Conservation (phyloP, 768 basidiomycete genomes). For the Terana coerulea region DNA sequence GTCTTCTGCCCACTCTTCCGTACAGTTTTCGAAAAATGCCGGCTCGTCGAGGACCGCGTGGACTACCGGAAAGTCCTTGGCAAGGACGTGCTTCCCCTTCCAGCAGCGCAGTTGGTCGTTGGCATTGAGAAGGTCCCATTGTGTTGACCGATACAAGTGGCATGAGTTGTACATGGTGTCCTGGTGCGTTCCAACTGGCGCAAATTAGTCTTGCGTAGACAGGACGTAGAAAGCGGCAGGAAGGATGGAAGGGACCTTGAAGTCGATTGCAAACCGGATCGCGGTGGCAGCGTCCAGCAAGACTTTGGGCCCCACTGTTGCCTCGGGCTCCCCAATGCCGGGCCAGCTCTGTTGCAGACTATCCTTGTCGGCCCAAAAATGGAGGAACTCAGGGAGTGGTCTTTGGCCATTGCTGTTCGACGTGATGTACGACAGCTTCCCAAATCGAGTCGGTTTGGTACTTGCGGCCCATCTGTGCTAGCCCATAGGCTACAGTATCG, state of each 20-base stretch:
- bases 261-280: conserved; percentile 26
- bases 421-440: conserved; percentile 25
- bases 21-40: too few relatives aligned
- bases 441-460: conserved; percentile 32
- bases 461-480: conserved; percentile 30
- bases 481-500: conserved; percentile 26
- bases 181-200: neutral
- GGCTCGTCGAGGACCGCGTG: too few relatives aligned
- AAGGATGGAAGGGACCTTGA: conserved; percentile 24
- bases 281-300: conserved; percentile 26
- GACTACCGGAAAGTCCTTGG: conserved; percentile 2
- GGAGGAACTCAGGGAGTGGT: neutral
- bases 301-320: conserved; percentile 2
- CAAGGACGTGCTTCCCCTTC: conserved; percentile 26
- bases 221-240: conserved; percentile 28
- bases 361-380: too few relatives aligned
- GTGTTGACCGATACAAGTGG: conserved; percentile 18
- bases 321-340: too few relatives aligned
- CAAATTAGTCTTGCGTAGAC: conserved; percentile 5
- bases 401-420: conserved; percentile 13
- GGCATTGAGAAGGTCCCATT: conserved; percentile 25
- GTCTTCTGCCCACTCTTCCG: too few relatives aligned
- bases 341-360: too few relatives aligned
- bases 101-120: conserved; percentile 26
- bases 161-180: neutral